Evolutionary conservation across 345 rosid genomes (phyloP).

Genomic region (Melastoma malabathricum): DNA sequence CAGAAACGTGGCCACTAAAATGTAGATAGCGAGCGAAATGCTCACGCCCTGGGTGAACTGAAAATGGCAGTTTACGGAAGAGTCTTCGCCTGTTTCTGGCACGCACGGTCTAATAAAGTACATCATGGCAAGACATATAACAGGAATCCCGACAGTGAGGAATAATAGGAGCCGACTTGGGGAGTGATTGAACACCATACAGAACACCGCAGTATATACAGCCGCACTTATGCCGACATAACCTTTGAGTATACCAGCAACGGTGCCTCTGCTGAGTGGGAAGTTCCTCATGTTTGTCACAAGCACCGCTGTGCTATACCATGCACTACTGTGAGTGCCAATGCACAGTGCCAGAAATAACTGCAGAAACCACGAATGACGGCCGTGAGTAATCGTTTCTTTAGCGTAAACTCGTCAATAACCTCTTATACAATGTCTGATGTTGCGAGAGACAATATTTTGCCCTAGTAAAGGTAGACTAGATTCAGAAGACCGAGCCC

Average conservation of each 20-base stretch:
- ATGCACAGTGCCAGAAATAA: conserved; percentile 61
- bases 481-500: too few relatives aligned
- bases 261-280: conserved; percentile 69
- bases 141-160: conserved; percentile 66
- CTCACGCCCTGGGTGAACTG: conserved; percentile 52
- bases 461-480: too few relatives aligned
- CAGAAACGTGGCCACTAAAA: conserved; percentile 38
- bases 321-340: conserved; percentile 68
- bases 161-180: conserved; percentile 46
- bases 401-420: too few relatives aligned
- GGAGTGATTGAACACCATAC: conserved; percentile 42
- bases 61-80: conserved; percentile 66
- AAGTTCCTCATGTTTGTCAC: conserved; percentile 95
- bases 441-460: too few relatives aligned
- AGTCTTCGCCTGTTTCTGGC: conserved; percentile 82
- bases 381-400: background rate
- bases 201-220: conserved; percentile 62
- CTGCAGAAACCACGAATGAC: conserved; percentile 21
- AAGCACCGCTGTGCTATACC: conserved; percentile 80
- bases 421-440: too few relatives aligned
- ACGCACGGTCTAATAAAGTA: conserved; percentile 68
- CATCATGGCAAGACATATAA: conserved; percentile 51
- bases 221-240: conserved; percentile 74
- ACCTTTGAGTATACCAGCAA: conserved; percentile 79
- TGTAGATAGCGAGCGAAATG: conserved; percentile 56